Percentiles rank a stretch among this genome's conserved stretches.
These are phyloP conservation scores for Verticillium longisporum DNA, from an alignment of 2,329 filamentous ascomycete species.

Conservation along the genomic window DNA sequence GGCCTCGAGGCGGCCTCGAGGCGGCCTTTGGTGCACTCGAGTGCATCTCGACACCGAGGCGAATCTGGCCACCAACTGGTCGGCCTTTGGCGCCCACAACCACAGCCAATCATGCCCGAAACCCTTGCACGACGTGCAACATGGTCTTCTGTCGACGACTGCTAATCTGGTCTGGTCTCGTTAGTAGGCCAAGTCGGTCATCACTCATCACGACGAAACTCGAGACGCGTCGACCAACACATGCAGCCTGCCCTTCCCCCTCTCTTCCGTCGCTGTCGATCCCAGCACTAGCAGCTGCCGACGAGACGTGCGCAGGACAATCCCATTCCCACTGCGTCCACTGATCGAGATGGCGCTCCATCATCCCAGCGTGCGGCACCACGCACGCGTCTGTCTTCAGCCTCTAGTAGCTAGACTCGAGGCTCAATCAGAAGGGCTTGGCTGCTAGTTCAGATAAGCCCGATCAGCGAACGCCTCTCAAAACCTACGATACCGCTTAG, in stretches of 20 bases:
- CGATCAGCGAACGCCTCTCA: neutral
- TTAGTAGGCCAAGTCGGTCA: neutral
- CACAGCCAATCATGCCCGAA: neutral
- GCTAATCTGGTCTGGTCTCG: too few relatives aligned
- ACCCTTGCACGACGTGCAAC: neutral
- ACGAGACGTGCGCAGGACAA: neutral
- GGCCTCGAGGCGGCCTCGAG: neutral
- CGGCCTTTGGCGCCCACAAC: neutral
- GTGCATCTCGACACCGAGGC: neutral
- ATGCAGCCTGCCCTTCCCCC: neutral
- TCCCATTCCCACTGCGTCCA: neutral
- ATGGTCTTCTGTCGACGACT: too few relatives aligned
- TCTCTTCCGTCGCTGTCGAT: neutral
- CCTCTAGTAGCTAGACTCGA: neutral
- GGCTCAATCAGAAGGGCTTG: neutral
- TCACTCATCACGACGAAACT: neutral
- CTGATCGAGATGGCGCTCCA: neutral
- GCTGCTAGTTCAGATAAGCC: neutral
- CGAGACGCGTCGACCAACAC: neutral
- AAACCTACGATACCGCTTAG: neutral
- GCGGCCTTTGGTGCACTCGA: neutral
- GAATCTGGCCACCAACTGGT: neutral
- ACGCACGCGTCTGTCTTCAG: neutral
- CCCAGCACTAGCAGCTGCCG: neutral
- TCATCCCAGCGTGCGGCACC: neutral